Base-by-base conservation (phyloP, 441 rosid genomes). In the Syzygium syzygioides region DNA sequence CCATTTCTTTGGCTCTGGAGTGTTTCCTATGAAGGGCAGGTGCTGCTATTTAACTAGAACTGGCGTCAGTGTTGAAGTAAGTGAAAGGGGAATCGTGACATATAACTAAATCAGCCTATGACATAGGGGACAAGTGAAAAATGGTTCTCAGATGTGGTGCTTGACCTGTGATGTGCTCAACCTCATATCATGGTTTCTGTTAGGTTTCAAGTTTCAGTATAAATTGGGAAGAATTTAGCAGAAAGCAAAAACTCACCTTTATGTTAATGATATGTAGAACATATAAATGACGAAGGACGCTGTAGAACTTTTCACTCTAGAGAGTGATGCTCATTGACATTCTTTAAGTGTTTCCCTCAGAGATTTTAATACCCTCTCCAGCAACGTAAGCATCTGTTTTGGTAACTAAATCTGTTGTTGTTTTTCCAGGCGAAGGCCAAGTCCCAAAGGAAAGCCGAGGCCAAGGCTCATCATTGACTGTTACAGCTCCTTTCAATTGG, bases 391-490 rank as follows among this genome's bases (percentile, higher is more conserved):
- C 53, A 76, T 87, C 57, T 4, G 50, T 50, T 20, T 62, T 66
- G 17, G 54, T 85, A 23, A 52, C 85, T 62, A 66, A 41, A 52
- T 41, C 34, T 64, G 5, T 14, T 60, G 79, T 59, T 34, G 64
- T 85, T n/a, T 34, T 23, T 62, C 59, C 92, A 95, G 98, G 93
- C 94, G 2, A 93, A 94, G 92, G 95, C 95, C 55, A 95, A 92
- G 88, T 94, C 96, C 66, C 95, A 93, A 8, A 91, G 90, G 93
- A 95, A 95, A 92, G 96, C 96, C 62, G 95, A 93, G 91, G 96
- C 94, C 30, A 94, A 93, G 94, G 96, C 94, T 86, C 93, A 92
- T 88, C 95, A 93, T 87, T 93, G 89, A 93, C 88, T 89, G 83
- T 71, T 79, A 26, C 53, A 64, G 28, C 54, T 89, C 88, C 68